A percentile compares a stretch with the other conserved stretches of the same genome.
Evolutionary conservation across 192 early-diverging fungal species (phyloP).

Genomic region (Backusella westeae): DNA sequence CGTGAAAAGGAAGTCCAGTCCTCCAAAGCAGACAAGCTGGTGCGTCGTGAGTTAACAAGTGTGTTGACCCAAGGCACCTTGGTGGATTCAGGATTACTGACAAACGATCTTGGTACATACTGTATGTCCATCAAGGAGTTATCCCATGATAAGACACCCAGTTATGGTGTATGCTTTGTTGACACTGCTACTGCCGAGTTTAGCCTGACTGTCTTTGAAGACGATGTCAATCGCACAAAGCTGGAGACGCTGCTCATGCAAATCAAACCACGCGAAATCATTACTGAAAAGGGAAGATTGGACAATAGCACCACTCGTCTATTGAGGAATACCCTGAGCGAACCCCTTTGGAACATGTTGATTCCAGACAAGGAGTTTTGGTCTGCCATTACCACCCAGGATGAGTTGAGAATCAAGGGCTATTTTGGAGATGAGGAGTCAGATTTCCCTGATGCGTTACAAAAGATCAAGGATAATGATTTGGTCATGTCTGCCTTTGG

Average conservation of each 20-base stretch:
- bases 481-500: constrained; percentile 42
- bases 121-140: constrained; percentile 87
- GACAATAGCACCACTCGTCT: constrained; percentile 53
- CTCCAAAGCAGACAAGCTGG: constrained; percentile 67
- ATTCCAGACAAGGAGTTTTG: constrained; percentile 75
- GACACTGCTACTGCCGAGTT: constrained; percentile 96
- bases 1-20: constrained; percentile 57
- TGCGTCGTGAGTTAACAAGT: constrained; percentile 80
- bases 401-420: constrained; percentile 55
- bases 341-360: constrained; percentile 63
- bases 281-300: constrained; percentile 71
- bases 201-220: constrained; percentile 70
- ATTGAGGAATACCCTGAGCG: constrained; percentile 57
- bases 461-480: constrained; percentile 35
- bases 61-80: constrained; percentile 91
- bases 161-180: constrained; percentile 89
- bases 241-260: constrained; percentile 96
- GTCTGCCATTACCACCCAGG: constrained; percentile 47
- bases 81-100: constrained; percentile 83
- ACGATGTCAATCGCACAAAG: constrained; percentile 84
- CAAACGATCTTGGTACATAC: constrained; percentile 89
- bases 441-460: constrained; percentile 34
- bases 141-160: constrained; percentile 39
- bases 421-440: constrained; percentile 55
- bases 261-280: constrained; percentile 88